phyloP scores from a whole-genome alignment of 129 eudicot genomes.

The Artemisia argyi region DNA sequence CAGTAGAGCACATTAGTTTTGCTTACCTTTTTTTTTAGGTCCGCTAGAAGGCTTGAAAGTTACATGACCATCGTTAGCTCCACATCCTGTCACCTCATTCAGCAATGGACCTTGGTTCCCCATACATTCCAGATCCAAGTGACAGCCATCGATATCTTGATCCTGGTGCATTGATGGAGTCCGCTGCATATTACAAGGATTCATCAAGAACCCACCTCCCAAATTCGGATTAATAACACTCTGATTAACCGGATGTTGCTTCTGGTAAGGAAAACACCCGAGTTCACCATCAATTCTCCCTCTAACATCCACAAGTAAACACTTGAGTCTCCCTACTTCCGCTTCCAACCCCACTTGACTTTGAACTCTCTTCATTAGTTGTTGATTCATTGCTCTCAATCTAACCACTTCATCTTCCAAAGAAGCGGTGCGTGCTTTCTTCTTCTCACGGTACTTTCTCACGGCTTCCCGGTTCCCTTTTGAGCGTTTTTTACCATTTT shows the following conservation, averaged over 20 bases:
- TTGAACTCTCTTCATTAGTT: constrained; percentile 78
- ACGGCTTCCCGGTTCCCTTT: constrained; percentile 92
- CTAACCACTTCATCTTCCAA: constrained; percentile 88
- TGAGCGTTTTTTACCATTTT: constrained; percentile 65
- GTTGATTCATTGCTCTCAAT: constrained; percentile 83
- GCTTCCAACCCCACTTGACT: constrained; percentile 86
- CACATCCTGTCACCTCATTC: constrained; percentile 56
- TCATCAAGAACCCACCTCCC: constrained; percentile 62
- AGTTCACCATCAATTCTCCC: constrained; percentile 98
- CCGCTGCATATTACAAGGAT: constrained; percentile 73
- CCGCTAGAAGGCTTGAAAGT: constrained; percentile 36
- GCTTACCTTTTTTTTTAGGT: constrained; percentile 62
- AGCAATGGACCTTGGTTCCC: constrained; percentile 49
- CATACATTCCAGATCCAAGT: constrained; percentile 70
- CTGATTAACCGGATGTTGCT: constrained; percentile 49
- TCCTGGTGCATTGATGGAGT: constrained; percentile 45
- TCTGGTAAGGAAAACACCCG: constrained; percentile 96
- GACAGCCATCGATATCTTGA: constrained; percentile 59
- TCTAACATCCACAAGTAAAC: constrained; percentile 93
- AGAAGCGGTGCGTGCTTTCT: constrained; percentile 90
- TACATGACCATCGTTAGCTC: constrained; percentile 34
- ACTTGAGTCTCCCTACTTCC: constrained; percentile 90
- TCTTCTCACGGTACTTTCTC: constrained; percentile 92
- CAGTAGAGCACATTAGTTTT: not conserved
- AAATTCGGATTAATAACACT: constrained; percentile 38